Evolutionary conservation across 768 basidiomycete species (phyloP).

Genomic region (Lentinula edodes): DNA sequence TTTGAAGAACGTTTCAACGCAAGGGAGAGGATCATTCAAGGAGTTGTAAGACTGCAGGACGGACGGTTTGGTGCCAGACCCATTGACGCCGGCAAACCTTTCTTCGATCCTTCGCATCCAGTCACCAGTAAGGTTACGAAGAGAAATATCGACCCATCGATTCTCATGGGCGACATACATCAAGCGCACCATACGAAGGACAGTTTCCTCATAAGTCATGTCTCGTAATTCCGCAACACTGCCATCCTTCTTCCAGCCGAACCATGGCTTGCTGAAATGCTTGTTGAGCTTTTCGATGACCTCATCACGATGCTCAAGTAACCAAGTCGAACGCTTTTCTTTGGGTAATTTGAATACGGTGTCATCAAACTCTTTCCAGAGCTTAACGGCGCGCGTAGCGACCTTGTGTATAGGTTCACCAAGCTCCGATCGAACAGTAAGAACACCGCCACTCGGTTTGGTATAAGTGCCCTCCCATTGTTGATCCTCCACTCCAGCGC

Average conservation of each 20-base stretch:
- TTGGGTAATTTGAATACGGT: constrained; percentile 92
- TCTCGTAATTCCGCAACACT: constrained; percentile 84
- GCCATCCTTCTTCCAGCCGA: constrained; percentile 89
- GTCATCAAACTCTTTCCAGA: constrained; percentile 99
- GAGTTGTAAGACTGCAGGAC: constrained; percentile 77
- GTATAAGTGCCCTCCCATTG: constrained; percentile 94
- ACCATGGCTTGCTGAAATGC: constrained; percentile 97
- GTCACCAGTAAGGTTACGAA: constrained; percentile 93
- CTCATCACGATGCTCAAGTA: constrained; percentile 81
- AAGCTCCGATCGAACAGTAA: constrained; percentile 95
- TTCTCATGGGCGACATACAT: constrained; percentile 92
- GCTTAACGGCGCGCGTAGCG: constrained; percentile 91
- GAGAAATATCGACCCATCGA: constrained; percentile 89
- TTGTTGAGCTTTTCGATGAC: constrained; percentile 89
- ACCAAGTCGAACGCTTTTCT: constrained; percentile 91
- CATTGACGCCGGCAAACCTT: constrained; percentile 88
- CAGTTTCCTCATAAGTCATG: constrained; percentile 98
- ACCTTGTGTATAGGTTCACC: constrained; percentile 99
- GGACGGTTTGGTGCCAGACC: constrained; percentile 70
- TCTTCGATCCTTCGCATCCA: constrained; percentile 96
- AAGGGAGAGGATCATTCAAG: constrained; percentile 76
- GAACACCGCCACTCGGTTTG: constrained; percentile 91
- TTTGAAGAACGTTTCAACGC: constrained; percentile 80
- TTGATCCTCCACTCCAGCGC: constrained; percentile 84
- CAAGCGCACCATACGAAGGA: constrained; percentile 83